Conservation (phyloP, 2,329 filamentous ascomycete genomes). For the Myriosclerotinia duriaeana region DNA sequence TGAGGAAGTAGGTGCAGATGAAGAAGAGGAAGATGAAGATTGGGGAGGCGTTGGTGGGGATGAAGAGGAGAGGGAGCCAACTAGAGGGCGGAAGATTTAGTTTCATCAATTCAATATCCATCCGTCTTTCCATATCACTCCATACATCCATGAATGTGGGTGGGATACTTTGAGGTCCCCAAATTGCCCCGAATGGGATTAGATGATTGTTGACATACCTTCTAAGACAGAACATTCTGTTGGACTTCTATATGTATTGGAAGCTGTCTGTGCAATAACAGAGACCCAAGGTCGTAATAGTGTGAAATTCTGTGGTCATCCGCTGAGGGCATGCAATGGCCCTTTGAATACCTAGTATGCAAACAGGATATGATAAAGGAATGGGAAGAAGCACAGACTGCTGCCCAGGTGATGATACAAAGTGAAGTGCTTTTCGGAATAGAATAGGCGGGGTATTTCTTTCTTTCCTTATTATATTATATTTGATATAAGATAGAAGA, state of each 20-base stretch:
- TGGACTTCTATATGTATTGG: neutral
- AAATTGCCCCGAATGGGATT: neutral
- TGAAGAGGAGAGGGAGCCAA: constrained; percentile 85
- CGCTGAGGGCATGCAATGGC: constrained; percentile 17
- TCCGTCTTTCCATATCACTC: neutral
- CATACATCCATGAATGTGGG: neutral
- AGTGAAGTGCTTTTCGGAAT: neutral
- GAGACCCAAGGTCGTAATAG: constrained; percentile 21
- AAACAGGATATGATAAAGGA: constrained; percentile 12
- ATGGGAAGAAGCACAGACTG: neutral
- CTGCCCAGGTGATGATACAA: no score
- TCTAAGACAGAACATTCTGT: constrained; percentile 60
- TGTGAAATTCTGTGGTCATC: constrained; percentile 33
- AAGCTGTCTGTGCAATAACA: neutral
- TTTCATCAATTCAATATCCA: neutral
- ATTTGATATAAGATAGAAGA: no score
- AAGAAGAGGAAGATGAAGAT: constrained; percentile 87
- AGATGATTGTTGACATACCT: constrained; percentile 46
- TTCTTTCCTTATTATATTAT: neutral
- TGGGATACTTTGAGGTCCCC: neutral
- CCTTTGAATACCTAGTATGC: neutral
- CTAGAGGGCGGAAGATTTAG: constrained; percentile 46
- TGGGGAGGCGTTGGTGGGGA: constrained; percentile 81
- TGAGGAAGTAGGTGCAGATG: constrained; percentile 91
- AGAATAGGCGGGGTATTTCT: neutral